Percentiles rank a stretch among this genome's conserved stretches.
These are phyloP conservation scores for Penium margaritaceum DNA, from an alignment of 139 green algal species.

Conservation along the genomic window DNA sequence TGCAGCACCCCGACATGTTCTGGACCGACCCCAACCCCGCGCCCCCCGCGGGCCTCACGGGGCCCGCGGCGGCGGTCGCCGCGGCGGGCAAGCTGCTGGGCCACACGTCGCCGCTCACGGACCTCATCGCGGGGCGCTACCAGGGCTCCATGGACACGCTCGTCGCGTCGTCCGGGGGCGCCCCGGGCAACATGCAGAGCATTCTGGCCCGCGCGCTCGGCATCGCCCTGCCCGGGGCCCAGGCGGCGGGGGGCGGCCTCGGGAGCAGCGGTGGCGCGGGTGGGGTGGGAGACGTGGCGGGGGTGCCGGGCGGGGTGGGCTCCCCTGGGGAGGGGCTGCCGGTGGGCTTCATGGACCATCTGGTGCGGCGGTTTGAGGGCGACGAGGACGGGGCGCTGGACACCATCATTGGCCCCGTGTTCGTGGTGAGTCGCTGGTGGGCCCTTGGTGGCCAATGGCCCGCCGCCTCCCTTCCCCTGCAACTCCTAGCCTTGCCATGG, in stretches of 20 bases:
- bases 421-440: no score
- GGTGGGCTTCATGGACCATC: constrained; percentile 70
- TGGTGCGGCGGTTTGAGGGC: constrained; percentile 60
- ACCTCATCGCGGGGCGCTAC: not conserved
- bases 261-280: not conserved
- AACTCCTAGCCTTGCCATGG: constrained; percentile 57
- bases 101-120: constrained; percentile 7
- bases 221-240: not conserved
- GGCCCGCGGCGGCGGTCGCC: no score
- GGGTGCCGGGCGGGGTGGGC: not conserved
- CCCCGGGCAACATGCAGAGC: not conserved
- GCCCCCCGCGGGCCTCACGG: no score
- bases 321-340: constrained; percentile 53
- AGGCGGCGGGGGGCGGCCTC: not conserved
- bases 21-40: constrained; percentile 59
- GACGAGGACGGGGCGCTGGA: constrained; percentile 56
- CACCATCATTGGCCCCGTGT: constrained; percentile 55
- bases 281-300: not conserved
- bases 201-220: not conserved
- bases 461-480: constrained; percentile 70
- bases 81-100: no score
- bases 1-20: constrained; percentile 68
- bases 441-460: constrained; percentile 50
- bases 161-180: no score
- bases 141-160: no score